A percentile compares a stretch with the other conserved stretches of the same genome.
phyloP scores from a whole-genome alignment of 768 basidiomycete genomes.

The Kondoa subrosea region DNA sequence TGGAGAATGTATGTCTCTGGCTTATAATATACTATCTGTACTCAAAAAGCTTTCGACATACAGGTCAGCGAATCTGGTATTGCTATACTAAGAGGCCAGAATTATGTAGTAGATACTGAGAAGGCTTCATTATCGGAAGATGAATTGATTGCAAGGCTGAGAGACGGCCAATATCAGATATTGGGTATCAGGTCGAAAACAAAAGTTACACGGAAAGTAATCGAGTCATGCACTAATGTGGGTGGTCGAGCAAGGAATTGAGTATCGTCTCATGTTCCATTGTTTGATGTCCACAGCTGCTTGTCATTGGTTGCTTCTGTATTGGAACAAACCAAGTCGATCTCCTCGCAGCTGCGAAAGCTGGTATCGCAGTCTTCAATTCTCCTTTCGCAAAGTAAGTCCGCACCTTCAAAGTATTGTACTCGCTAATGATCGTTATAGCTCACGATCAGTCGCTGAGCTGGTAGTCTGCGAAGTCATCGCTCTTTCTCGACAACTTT shows the following conservation, averaged over 20 bases:
- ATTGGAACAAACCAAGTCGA: slow-evolving; percentile 99
- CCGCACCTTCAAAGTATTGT: neutral
- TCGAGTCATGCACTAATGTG: slow-evolving; percentile 73
- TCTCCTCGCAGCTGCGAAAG: slow-evolving; percentile 57
- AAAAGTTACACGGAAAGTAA: slow-evolving; percentile 75
- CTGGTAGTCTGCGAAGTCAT: slow-evolving; percentile 88
- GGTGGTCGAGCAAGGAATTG: slow-evolving; percentile 22
- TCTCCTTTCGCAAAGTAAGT: slow-evolving; percentile 52
- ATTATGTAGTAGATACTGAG: slow-evolving; percentile 62
- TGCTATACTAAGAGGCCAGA: slow-evolving; percentile 54
- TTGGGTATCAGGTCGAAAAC: slow-evolving; percentile 97
- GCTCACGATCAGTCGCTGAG: slow-evolving; percentile 96
- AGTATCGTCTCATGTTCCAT: slow-evolving; percentile 1
- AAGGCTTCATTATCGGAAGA: slow-evolving; percentile 76
- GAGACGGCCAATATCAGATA: slow-evolving; percentile 70
- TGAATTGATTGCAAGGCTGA: slow-evolving; percentile 56
- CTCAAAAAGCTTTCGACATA: neutral
- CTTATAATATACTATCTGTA: neutral
- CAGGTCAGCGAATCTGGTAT: slow-evolving; percentile 42
- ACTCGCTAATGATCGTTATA: slow-evolving; percentile 38
- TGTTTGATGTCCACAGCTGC: slow-evolving; percentile 42
- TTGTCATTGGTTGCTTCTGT: slow-evolving; percentile 96
- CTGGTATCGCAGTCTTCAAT: slow-evolving; percentile 96
- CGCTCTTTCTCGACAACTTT: slow-evolving; percentile 81
- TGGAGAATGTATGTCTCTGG: slow-evolving; percentile 73